Base-by-base conservation (phyloP, 202 grass and related monocot species). In the Dendrocalamus latiflorus region DNA sequence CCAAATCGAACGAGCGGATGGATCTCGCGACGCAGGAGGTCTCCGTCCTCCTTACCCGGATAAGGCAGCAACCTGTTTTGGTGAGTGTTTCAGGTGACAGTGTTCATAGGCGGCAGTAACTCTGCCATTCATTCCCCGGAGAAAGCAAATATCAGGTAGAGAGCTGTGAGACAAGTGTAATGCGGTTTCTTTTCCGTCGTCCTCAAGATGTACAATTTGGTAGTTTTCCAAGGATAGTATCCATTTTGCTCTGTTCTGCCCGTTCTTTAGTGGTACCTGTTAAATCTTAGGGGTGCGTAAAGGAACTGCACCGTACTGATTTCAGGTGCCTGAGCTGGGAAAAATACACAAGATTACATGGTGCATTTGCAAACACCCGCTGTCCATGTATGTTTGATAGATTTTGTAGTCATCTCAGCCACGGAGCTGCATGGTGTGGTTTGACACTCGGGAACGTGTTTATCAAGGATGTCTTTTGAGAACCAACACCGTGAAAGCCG, bases 1-100 rank as follows among this genome's bases (percentile, higher is more conserved):
- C 81, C 14, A 91, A 90, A 76, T 93, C 94, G 2, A 84, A 90
- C 7, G 89, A 94, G 51, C 65, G 68, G 74, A 79, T 92, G 87
- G 91, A 94, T 76, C 33, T 97, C 2, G 64, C 67, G 28, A 91
- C 82, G 6, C 39, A 47, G 16, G 91, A 97, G 91, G 68, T 92
- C 37, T 75, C 69, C 13, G 25, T 47, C 67, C 82, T 97, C 22
- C 66, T 97, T 63, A 62, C 76, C 15, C 77, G 80, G 20, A 86
- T 94, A 73, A 73, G 77, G 65, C 78, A 88, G 48, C 79, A 89
- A 54, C 84, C 86, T 20, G 28, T 71, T 77, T 41, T 20, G 1
- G 16, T 68, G 15, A 48, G 66, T 67, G 73, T 58, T 77, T 87
- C 72, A 86, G 65, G 59, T 76, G 77, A 66, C 20, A 57, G 18